Evolutionary conservation across 768 basidiomycete species (phyloP).

Genomic region (Kondoa malvinella): DNA sequence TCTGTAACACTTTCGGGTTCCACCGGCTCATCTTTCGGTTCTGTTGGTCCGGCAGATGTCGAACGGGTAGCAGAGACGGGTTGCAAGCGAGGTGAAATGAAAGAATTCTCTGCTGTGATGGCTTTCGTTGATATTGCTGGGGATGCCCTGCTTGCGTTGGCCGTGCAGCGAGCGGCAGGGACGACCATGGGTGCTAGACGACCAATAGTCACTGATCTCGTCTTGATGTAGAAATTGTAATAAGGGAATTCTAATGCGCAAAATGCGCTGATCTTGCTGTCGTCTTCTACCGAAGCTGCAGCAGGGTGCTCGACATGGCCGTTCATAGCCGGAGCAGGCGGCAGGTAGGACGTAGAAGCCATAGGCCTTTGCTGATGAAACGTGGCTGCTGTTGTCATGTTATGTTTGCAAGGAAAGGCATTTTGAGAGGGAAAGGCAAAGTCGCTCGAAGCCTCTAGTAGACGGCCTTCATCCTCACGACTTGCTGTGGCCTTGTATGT

Average conservation of each 20-base stretch:
- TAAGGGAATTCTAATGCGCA: constrained; percentile 84
- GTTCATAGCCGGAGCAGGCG: background rate
- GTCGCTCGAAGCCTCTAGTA: too few relatives aligned
- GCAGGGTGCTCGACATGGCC: background rate
- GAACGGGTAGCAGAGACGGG: constrained; percentile 5
- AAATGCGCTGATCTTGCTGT: constrained; percentile 53
- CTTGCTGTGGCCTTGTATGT: too few relatives aligned
- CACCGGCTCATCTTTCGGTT: background rate
- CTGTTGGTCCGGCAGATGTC: background rate
- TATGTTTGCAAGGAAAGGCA: background rate
- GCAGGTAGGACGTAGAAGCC: too few relatives aligned
- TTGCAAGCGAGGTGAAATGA: background rate
- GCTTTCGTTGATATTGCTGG: too few relatives aligned
- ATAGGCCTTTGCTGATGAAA: background rate
- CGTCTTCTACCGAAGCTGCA: too few relatives aligned
- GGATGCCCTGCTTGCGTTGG: background rate
- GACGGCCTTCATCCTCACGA: too few relatives aligned
- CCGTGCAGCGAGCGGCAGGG: background rate
- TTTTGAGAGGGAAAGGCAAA: too few relatives aligned
- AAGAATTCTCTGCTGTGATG: too few relatives aligned
- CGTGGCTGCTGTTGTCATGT: background rate
- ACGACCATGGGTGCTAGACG: constrained; percentile 33
- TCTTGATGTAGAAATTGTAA: constrained; percentile 95
- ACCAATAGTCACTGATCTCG: constrained; percentile 82
- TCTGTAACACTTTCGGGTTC: background rate